Conservation (phyloP, 495 filamentous ascomycete genomes). For the Neurospora intermedia region DNA sequence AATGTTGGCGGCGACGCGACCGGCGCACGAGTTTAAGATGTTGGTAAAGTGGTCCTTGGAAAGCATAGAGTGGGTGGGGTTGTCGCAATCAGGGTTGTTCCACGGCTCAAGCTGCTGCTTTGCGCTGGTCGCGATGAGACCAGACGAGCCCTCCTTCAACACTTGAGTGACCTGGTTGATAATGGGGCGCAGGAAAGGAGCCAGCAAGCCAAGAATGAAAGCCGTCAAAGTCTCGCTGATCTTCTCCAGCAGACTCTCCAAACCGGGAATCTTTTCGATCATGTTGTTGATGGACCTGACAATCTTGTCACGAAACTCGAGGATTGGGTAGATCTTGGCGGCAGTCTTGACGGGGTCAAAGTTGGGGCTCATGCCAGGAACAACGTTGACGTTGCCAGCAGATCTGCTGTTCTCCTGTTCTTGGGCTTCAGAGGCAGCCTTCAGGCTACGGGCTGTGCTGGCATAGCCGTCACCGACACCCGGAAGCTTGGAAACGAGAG, state of each 20-base stretch:
- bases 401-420: slow-evolving; percentile 45
- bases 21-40: slow-evolving; percentile 78
- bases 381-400: slow-evolving; percentile 32
- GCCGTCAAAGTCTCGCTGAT: slow-evolving; percentile 85
- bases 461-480: slow-evolving; percentile 61
- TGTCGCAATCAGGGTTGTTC: slow-evolving; percentile 72
- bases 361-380: slow-evolving; percentile 59
- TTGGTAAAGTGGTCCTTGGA: slow-evolving; percentile 97
- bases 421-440: slow-evolving; percentile 63
- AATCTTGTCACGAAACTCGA: slow-evolving; percentile 88
- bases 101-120: slow-evolving; percentile 85
- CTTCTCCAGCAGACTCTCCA: slow-evolving; percentile 76
- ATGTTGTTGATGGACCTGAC: slow-evolving; percentile 71
- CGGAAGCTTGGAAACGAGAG: slow-evolving; percentile 66
- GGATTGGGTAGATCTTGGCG: slow-evolving; percentile 83
- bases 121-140: slow-evolving; percentile 68
- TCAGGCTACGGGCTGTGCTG: slow-evolving; percentile 66
- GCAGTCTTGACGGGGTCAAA: slow-evolving; percentile 78
- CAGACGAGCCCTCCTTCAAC: slow-evolving; percentile 72
- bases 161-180: slow-evolving; percentile 76
- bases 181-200: slow-evolving; percentile 82
- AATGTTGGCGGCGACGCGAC: slow-evolving; percentile 66
- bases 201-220: slow-evolving; percentile 79
- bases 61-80: slow-evolving; percentile 90
- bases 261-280: slow-evolving; percentile 84